A percentile compares a stretch with the other conserved stretches of the same genome.
These are phyloP conservation scores for Eruca vesicaria DNA, from an alignment of 441 rosid genomes.

Conservation along the genomic window DNA sequence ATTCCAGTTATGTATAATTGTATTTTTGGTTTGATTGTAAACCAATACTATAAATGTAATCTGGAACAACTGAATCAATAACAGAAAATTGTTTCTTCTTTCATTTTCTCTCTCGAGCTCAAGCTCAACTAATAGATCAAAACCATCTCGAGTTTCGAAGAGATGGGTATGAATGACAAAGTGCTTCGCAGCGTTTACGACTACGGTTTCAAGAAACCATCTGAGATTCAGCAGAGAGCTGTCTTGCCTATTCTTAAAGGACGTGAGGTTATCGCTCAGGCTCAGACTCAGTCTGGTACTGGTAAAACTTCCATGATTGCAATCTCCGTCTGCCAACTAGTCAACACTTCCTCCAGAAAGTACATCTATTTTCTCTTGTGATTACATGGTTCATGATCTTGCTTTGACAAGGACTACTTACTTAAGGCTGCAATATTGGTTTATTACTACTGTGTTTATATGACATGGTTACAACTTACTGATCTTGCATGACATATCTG, in stretches of 20 bases:
- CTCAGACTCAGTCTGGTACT: conserved; percentile 73
- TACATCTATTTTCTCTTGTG: not conserved
- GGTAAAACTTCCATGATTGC: conserved; percentile 37
- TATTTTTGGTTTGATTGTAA: too few relatives aligned
- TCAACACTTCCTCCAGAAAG: too few relatives aligned
- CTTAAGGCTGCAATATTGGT: not conserved
- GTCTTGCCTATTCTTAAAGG: conserved; percentile 34
- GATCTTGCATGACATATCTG: not conserved
- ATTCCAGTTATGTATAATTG: too few relatives aligned
- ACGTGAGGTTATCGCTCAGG: conserved; percentile 95
- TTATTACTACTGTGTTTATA: not conserved
- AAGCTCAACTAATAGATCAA: too few relatives aligned
- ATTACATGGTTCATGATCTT: not conserved
- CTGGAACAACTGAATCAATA: too few relatives aligned
- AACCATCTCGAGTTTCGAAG: conserved; percentile 65
- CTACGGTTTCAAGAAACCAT: too few relatives aligned
- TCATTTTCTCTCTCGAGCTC: too few relatives aligned
- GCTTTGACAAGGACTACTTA: too few relatives aligned
- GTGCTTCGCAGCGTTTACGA: conserved; percentile 57
- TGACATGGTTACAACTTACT: not conserved
- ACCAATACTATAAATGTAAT: too few relatives aligned
- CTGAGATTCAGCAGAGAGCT: too few relatives aligned
- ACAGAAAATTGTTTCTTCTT: too few relatives aligned
- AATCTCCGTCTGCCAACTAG: too few relatives aligned
- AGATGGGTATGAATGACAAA: conserved; percentile 79